Conservation (phyloP, 1,284 basidiomycete species). For the Tranzscheliella williamsii region DNA sequence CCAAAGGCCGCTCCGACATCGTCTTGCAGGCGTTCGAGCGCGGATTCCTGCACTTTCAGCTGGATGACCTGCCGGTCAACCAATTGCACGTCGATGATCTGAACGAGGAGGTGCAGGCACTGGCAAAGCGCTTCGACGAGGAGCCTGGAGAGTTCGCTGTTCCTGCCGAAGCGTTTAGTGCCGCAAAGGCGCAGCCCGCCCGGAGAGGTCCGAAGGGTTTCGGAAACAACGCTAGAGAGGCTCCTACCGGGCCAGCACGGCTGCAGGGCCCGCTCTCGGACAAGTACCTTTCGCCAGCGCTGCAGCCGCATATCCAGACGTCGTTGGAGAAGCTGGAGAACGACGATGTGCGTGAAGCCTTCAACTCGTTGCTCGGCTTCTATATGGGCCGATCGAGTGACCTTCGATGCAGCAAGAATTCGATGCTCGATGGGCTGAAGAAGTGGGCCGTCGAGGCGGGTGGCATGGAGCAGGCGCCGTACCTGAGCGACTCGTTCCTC, state of each 20-base stretch:
- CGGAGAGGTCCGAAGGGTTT: constrained; percentile 5
- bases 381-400: constrained; percentile 35
- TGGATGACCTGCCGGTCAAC: constrained; percentile 75
- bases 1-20: constrained; percentile 79
- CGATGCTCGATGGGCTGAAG: constrained; percentile 37
- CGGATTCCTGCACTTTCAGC: constrained; percentile 71
- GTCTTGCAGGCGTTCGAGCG: constrained; percentile 82
- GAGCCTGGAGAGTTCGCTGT: constrained; percentile 60
- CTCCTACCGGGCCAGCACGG: constrained; percentile 1
- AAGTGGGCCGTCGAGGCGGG: constrained; percentile 31
- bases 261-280: constrained; percentile 25
- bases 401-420: constrained; percentile 29
- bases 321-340: constrained; percentile 7
- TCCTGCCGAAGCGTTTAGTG: constrained; percentile 8
- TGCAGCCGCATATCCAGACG: constrained; percentile 8
- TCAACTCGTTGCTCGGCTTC: constrained; percentile 43
- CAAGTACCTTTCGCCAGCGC: constrained; percentile 13
- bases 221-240: background rate
- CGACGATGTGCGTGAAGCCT: constrained; percentile 17
- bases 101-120: constrained; percentile 65
- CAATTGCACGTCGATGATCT: constrained; percentile 67
- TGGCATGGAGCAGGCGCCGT: constrained; percentile 20
- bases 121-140: constrained; percentile 67
- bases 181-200: constrained; percentile 1
- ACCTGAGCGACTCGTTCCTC: constrained; percentile 29